Base-by-base conservation (phyloP, 805 yeast species). In the Sugiyamaella americana region DNA sequence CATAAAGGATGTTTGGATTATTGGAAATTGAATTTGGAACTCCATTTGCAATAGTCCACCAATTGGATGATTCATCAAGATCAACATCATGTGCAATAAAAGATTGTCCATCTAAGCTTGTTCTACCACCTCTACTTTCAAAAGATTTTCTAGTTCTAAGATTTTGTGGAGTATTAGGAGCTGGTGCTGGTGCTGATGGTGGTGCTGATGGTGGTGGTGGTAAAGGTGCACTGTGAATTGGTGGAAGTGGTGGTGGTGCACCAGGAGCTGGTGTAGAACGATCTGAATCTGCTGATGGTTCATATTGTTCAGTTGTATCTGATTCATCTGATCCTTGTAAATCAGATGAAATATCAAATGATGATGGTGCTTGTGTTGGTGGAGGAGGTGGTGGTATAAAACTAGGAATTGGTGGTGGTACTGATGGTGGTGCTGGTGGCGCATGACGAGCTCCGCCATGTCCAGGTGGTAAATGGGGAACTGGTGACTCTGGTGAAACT, bases 31-130 rank as follows among this genome's bases (percentile, higher is more conserved):
- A 59, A 0, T 78, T 75, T 2, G 95, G 95, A 4, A 80, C 66
- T 5, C 73, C 73, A 13, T 74, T 69, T 5, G 65, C 62, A 8
- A 65, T 65, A 13, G 77, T 54, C 91, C 93, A 86, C 96, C 96
- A 88, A 16, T 63, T 65, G 2, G 72, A 54, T 3, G 59, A 61
- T 20, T 66, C 63, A 3, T 61, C 64, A 17, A 67, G 58, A 37
- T 63, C 67, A 18, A 69, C 53, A 17, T 63, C 65, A 1, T 54
- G 52, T 5, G 70, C 67, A 13, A 51, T 34, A 37, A 38, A 49
- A 2, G 58, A 34, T 8, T 26, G 8, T 44, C 45, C 40, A 6
- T 40, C 43, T 18, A 29, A 40, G 24, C 32, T 29, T 3, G 43
- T 23, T 40, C 47, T 18, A 19, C 36, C 22, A 17, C 53, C 46